Evolutionary conservation across 2,329 filamentous ascomycete species (phyloP).

Genomic region (Paradendryphiella salina): DNA sequence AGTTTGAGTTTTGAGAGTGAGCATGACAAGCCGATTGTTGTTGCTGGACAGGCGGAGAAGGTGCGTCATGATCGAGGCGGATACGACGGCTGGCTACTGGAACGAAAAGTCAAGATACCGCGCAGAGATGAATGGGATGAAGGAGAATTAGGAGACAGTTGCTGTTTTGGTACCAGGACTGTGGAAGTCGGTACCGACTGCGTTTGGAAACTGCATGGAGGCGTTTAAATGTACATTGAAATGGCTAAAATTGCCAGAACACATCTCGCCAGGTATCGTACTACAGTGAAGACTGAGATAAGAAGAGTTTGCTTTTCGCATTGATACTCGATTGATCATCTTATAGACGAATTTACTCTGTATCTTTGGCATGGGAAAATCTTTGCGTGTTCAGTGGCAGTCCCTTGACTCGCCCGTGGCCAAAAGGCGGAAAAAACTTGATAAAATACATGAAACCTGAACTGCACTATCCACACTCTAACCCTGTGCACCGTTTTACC

Average conservation of each 20-base stretch:
- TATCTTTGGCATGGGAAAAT: conserved; percentile 6
- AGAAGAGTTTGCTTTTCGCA: neutral
- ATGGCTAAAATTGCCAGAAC: conserved; percentile 1
- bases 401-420: neutral
- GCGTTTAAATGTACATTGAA: conserved; percentile 20
- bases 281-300: neutral
- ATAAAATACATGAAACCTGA: conserved; percentile 9
- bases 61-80: neutral
- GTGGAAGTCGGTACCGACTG: conserved; percentile 28
- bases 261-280: neutral
- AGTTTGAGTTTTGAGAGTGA: conserved; percentile 77
- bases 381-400: neutral
- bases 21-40: neutral
- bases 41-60: neutral
- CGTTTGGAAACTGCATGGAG: conserved; percentile 37
- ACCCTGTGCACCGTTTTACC: conserved; percentile 14
- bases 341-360: neutral
- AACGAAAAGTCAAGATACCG: conserved; percentile 20
- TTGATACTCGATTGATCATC: neutral
- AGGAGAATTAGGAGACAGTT: conserved; percentile 33
- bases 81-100: conserved; percentile 24
- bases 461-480: conserved; percentile 7
- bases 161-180: conserved; percentile 38
- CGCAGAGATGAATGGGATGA: conserved; percentile 12
- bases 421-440: neutral